Evolutionary conservation across 306 rosid genomes (phyloP), one percentile per base, ranked within the genome.

Genomic region (Sophora flavescens): DNA sequence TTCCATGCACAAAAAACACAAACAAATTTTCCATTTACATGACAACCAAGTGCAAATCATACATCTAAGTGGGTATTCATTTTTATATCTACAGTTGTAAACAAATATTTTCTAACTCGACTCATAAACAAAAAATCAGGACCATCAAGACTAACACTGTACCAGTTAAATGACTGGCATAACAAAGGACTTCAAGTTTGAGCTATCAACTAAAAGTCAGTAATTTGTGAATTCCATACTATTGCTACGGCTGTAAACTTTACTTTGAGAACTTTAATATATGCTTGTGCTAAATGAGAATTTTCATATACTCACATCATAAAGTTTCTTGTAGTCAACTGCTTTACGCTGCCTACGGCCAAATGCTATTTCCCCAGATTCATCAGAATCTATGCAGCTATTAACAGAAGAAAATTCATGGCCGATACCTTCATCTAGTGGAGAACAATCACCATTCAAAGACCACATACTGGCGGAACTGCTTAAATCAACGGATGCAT

Each of bases 261-360:
- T 58, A 14, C 22, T 73, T 59, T 17, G 28, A 61, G 62, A 78
- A 62, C 63, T 38, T 26, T 5, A 11, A 22, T 26, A 57, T 9
- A 28, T 6, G 15, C 41, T 8, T 8, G 17, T 14, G 56, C 18
- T 71, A 70, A 50, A n/a, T 44, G 50, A 60, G 70, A 18, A 45
- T 42, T 68, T 45, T 5, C 3, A 45, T 33, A 72, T 74, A 81
- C 98, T 93, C 83, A 91, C 97, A 75, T 80, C 86, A 69, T 91
- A 84, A 70, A 93, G 88, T 80, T 91, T 89, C 82, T 68, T 87
- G 80, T 93, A 93, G 83, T 93, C 96, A 82, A 93, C 97, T 30
- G 89, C 83, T 70, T 77, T 88, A 52, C 96, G 91, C 75, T 86
- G 96, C 84, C 98, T 92, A 39, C 90, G 88, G 53, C 97, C 86